A percentile compares a stretch with the other conserved stretches of the same genome.
These are phyloP conservation scores for Pseudocercospora fijiensis DNA, from an alignment of 2,329 filamentous ascomycete species.

Conservation along the genomic window DNA sequence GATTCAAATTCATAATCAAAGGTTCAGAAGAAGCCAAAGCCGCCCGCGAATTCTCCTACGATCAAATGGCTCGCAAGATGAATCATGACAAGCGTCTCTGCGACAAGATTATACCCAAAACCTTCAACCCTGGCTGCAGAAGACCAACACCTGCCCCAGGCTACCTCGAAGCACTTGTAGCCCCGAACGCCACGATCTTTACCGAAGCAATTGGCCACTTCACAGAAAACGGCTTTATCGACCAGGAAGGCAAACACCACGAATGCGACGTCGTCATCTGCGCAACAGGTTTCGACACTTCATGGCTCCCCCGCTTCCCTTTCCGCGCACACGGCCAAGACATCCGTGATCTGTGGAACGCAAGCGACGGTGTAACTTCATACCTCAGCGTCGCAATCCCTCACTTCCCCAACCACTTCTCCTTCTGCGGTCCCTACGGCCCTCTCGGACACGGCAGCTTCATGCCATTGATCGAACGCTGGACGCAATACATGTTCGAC, in stretches of 20 bases:
- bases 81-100: conserved; percentile 42
- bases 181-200: conserved; percentile 38
- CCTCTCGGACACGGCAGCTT: conserved; percentile 44
- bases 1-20: conserved; percentile 56
- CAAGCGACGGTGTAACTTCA: conserved; percentile 38
- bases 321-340: conserved; percentile 34
- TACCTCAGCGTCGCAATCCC: conserved; percentile 47
- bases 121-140: conserved; percentile 46
- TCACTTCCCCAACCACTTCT: conserved; percentile 47
- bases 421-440: conserved; percentile 45
- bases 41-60: conserved; percentile 43
- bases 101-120: conserved; percentile 49
- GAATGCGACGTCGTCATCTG: conserved; percentile 41
- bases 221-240: conserved; percentile 36
- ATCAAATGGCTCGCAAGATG: conserved; percentile 45
- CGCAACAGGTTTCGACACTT: conserved; percentile 42
- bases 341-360: conserved; percentile 42
- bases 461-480: conserved; percentile 44
- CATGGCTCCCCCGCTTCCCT: conserved; percentile 38
- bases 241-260: conserved; percentile 35
- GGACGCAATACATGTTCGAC: conserved; percentile 44
- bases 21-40: conserved; percentile 47
- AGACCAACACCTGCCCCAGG: conserved; percentile 45
- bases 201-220: conserved; percentile 37
- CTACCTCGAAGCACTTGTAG: conserved; percentile 44